Conservation (phyloP, 768 basidiomycete species). For the Termitomyces sp. region DNA sequence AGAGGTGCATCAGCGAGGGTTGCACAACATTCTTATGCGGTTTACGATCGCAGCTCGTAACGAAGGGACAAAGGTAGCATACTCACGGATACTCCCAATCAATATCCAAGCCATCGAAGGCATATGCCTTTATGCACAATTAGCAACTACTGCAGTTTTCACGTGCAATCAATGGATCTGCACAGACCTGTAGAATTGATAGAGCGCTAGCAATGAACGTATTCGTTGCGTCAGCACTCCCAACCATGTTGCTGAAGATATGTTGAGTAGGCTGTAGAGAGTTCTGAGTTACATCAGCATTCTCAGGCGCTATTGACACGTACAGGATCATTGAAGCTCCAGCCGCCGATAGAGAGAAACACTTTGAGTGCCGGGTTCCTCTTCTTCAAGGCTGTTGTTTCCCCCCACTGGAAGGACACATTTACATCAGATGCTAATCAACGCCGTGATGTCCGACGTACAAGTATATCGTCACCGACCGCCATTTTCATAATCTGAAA, state of each 20-base stretch:
- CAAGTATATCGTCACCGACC: not conserved
- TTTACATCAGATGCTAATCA: not conserved
- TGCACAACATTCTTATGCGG: not conserved
- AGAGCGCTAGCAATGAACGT: not conserved
- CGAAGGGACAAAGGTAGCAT: not conserved
- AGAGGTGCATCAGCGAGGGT: not conserved
- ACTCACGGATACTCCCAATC: constrained; percentile 1
- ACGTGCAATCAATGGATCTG: not conserved
- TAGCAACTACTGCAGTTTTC: not conserved
- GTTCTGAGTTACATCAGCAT: not conserved
- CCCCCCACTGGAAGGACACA: not conserved
- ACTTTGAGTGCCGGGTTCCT: not conserved
- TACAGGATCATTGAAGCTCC: not conserved
- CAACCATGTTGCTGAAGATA: not conserved
- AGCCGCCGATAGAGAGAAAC: not conserved
- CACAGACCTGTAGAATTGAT: not conserved
- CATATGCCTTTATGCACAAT: not conserved
- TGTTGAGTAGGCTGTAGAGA: not conserved
- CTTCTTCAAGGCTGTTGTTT: not conserved
- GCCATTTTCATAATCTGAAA: not conserved
- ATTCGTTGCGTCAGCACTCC: not conserved
- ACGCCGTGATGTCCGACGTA: not conserved
- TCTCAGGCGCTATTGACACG: not conserved
- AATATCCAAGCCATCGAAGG: not conserved
- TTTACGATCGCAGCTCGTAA: not conserved